Base-by-base conservation (phyloP, 2,329 filamentous ascomycete species). In the Domatiomyces catenatus region DNA sequence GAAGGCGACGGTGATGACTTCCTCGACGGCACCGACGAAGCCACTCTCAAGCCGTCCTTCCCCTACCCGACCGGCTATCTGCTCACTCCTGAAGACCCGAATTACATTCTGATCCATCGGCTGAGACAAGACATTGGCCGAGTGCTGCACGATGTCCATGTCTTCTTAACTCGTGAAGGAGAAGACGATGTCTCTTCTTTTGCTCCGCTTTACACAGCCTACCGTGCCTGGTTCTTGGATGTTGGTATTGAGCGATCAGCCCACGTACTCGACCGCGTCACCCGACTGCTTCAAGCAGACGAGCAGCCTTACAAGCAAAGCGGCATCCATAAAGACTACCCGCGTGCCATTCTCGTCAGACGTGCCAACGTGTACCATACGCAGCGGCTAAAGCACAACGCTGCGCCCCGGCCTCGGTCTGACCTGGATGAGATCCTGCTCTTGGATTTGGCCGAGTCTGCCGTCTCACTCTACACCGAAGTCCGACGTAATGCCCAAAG, bases 181-280 rank as follows among this genome's bases (percentile, higher is more conserved):
- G 86, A 96, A 64, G 92, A 98, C 62, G 92, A 98, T 63, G 92
- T 98, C 0, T 81, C 85, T 15, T 95, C 88, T 67, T 98, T 98
- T 68, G 94, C 88, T 20, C 81, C 89, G 0, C 69, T 98, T 1
- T 98, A 94, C 67, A 84, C 84, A 19, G 86, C 90, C 1, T 98
- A 95, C 65, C 77, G 87, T 44, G 92, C 86, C 7, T 98, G 89
- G 88, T 96, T 98, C 61, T 88, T 94, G 1, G 92, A 98, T 61
- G 89, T 98, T 42, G 92, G 93, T 17, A 93, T 95, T 53, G 92
- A 98, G 68, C 78, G 90, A 53, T 95, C 90, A 17, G 90, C 92
- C 0, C 92, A 95, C 64, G 86, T 93, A 1, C 73, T 96, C 8
- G 92, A 98, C 64, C 77, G 92, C 18, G 82, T 96, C 12, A 79